Base-by-base conservation (phyloP, 2,329 filamentous ascomycete species). In the Epicoccum nigrum region DNA sequence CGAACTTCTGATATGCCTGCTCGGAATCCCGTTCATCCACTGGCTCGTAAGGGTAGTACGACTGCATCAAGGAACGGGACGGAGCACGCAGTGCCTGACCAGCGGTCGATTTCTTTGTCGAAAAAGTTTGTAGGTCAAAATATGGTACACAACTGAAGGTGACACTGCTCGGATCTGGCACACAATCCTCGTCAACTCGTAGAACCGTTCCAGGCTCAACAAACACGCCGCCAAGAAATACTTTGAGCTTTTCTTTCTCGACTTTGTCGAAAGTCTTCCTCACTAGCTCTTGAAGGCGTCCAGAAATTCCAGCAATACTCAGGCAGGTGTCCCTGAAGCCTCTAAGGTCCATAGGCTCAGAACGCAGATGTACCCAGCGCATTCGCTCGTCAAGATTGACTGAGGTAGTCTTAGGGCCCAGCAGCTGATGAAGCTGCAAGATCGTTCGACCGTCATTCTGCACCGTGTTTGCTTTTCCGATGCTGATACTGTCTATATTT, bases 191-290 rank as follows among this genome's bases (percentile, higher is more conserved):
- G 27, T 71, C 68, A 5, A 50, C 65, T 38, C 68, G 60, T 11
- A 71, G 28, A 8, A 71, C 63, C 3, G 67, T 69, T 7, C 69
- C 69, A 7, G 67, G 67, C 39, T 71, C 67, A n/a, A 71, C 64
- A 43, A 68, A 72, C 52, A 64, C 62, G 5, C 69, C 69, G 7
- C 55, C 58, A 3, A 65, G 19, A 19, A 60, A 67, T 9, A 53
- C 40, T 30, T 65, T 67, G 8, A 64, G 45, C 9, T 62, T 65
- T 7, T 70, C 60, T 21, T 56, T 63, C 37, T 69, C 60, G 1
- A 72, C 17, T 35, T 56, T 65, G 13, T 51, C 45, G 4, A 71
- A 45, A 1, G 60, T 51, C 16, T 58, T 60, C 3, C 19, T 32
- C 4, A 54, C 54, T 3, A 70, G 47, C n/a, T 28, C 55, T 16